These are phyloP conservation scores for Nyctanthes arbortristis DNA, from an alignment of 257 asterid genomes.

Conservation along the genomic window DNA sequence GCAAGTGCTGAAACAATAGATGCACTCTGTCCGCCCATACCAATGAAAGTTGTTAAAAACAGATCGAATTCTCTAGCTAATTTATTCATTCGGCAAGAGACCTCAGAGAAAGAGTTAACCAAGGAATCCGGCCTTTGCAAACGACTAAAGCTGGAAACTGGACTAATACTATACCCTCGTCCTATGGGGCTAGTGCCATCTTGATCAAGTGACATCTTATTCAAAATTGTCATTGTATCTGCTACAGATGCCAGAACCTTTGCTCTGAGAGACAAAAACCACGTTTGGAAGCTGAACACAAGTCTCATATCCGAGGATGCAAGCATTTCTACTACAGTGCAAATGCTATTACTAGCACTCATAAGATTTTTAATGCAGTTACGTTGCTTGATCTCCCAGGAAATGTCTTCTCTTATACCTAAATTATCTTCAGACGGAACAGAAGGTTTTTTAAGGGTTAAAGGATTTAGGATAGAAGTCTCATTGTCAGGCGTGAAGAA, in stretches of 20 bases:
- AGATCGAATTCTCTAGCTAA: slow-evolving; percentile 72
- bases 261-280: slow-evolving; percentile 67
- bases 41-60: slow-evolving; percentile 49
- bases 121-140: slow-evolving; percentile 31
- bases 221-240: slow-evolving; percentile 45
- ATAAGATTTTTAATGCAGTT: slow-evolving; percentile 41
- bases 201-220: slow-evolving; percentile 29
- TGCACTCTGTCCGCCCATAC: slow-evolving; percentile 60
- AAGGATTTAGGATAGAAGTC: neutral
- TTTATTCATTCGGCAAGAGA: slow-evolving; percentile 51
- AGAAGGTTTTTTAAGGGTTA: neutral
- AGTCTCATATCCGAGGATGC: slow-evolving; percentile 40
- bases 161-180: slow-evolving; percentile 26
- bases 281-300: slow-evolving; percentile 59
- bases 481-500: slow-evolving; percentile 29
- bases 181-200: slow-evolving; percentile 28
- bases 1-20: slow-evolving; percentile 61
- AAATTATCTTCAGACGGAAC: slow-evolving; percentile 22
- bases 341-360: slow-evolving; percentile 41
- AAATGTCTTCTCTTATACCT: slow-evolving; percentile 21
- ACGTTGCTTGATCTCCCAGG: slow-evolving; percentile 24
- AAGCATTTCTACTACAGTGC: slow-evolving; percentile 46
- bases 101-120: slow-evolving; percentile 34
- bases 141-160: slow-evolving; percentile 20
- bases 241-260: slow-evolving; percentile 47